A percentile compares a stretch with the other conserved stretches of the same genome.
phyloP scores from a whole-genome alignment of 108 stramenopile genomes.

The Fragilaria radians region DNA sequence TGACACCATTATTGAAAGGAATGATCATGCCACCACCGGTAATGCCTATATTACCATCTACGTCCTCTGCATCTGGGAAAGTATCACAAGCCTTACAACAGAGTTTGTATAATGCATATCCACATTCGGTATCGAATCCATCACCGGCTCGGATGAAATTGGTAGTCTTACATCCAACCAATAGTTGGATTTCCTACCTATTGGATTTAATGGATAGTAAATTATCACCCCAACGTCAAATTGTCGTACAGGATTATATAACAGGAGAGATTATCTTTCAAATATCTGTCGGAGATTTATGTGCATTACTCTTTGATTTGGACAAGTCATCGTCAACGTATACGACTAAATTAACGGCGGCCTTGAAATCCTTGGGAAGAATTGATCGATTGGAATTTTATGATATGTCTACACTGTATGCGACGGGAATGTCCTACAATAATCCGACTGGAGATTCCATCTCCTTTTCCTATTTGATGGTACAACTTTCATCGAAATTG shows the following conservation, averaged over 20 bases:
- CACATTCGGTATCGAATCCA: background rate
- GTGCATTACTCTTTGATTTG: slow-evolving; percentile 10
- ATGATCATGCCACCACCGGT: background rate
- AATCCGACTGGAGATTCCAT: slow-evolving; percentile 4
- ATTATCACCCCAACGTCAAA: slow-evolving; percentile 2
- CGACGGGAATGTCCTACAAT: slow-evolving; percentile 31
- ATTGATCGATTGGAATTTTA: slow-evolving; percentile 25
- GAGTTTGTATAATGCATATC: background rate
- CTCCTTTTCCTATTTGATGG: background rate
- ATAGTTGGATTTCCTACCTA: slow-evolving; percentile 13
- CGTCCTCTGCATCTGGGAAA: background rate
- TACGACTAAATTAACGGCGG: slow-evolving; percentile 9
- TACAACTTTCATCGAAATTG: background rate
- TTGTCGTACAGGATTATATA: slow-evolving; percentile 31
- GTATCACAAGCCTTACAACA: background rate
- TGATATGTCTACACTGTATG: slow-evolving; percentile 35
- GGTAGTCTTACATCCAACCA: slow-evolving; percentile 1
- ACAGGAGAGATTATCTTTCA: slow-evolving; percentile 16
- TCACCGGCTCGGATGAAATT: background rate
- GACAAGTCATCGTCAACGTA: background rate
- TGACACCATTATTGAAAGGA: background rate
- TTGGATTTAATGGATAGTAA: slow-evolving; percentile 3
- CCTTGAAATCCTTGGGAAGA: slow-evolving; percentile 23
- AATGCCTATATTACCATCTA: background rate
- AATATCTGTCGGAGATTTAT: slow-evolving; percentile 24